These are phyloP conservation scores for Piper betle DNA, from an alignment of 164 flowering plant species.

Conservation along the genomic window DNA sequence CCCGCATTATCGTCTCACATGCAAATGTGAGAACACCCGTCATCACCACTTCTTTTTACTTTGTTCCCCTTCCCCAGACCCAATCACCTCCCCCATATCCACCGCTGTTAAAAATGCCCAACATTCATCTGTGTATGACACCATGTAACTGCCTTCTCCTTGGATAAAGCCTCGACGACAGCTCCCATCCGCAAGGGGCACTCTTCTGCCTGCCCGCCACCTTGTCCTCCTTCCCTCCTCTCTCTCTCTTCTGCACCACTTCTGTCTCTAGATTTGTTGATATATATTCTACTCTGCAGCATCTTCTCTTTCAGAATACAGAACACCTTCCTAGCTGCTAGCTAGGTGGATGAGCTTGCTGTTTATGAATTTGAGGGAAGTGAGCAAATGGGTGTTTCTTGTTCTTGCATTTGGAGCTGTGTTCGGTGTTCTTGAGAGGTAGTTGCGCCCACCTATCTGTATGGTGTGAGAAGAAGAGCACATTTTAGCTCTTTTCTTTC, in stretches of 20 bases:
- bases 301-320: background rate
- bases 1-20: conserved; percentile 2
- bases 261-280: background rate
- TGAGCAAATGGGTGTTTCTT: background rate
- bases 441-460: background rate
- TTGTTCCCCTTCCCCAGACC: background rate
- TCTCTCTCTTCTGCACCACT: conserved; percentile 3
- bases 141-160: background rate
- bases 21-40: conserved; percentile 1
- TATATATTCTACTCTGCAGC: background rate
- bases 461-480: background rate
- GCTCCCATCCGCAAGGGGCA: conserved; percentile 8
- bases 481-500: background rate
- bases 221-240: background rate
- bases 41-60: too few relatives aligned
- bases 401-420: background rate
- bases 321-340: background rate
- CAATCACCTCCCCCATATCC: conserved; percentile 4
- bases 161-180: conserved; percentile 7
- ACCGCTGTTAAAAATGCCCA: background rate
- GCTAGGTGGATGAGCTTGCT: background rate
- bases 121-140: background rate
- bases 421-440: background rate
- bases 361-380: background rate
- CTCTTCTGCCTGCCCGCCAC: background rate